Base-by-base conservation (phyloP, 2,329 filamentous ascomycete genomes). In the Xylariales sp. region DNA sequence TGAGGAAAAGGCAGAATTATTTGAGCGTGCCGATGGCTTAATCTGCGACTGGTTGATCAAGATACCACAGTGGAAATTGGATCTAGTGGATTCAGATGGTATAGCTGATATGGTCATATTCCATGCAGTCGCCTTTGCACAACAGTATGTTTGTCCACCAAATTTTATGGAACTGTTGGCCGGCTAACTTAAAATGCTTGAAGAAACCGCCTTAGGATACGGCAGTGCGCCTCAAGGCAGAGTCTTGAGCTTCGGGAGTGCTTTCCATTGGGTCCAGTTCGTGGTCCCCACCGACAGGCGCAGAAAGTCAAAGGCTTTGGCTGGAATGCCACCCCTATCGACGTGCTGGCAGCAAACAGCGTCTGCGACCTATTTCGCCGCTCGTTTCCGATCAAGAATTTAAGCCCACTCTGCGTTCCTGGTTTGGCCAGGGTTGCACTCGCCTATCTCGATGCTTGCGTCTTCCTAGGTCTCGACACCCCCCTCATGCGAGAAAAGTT, bases 101-200 rank as follows among this genome's bases (percentile, higher is more conserved):
- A 49, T 55, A 15, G 51, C 60, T 1, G 63, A 66, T 30, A 55
- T 65, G 43, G 48, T 66, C 15, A 51, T 67, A 21, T 61, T 63
- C 27, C 54, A 56, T 19, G 59, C 60, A 5, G 51, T 64, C 14
- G 54, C 49, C 10, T 51, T 59, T 24, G 54, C 60, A 18, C 55
- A 65, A 40, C 49, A 51, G 63, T 66, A 50, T 49, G 62, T 50
- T n/a, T n/a, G n/a, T n/a, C n/a, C n/a, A n/a, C n/a, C n/a, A n/a
- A n/a, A n/a, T n/a, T n/a, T n/a, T n/a, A n/a, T n/a, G n/a, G n/a
- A n/a, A n/a, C n/a, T n/a, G n/a, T n/a, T n/a, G n/a, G n/a, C n/a
- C n/a, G n/a, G n/a, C n/a, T n/a, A 30, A 20, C 3, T 16, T 19
- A 20, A 7, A 5, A 11, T 8, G 16, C 28, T 23, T 25, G 17